These are phyloP conservation scores for Boletus subluridellus DNA, from an alignment of 1,284 basidiomycete genomes.

Conservation along the genomic window DNA sequence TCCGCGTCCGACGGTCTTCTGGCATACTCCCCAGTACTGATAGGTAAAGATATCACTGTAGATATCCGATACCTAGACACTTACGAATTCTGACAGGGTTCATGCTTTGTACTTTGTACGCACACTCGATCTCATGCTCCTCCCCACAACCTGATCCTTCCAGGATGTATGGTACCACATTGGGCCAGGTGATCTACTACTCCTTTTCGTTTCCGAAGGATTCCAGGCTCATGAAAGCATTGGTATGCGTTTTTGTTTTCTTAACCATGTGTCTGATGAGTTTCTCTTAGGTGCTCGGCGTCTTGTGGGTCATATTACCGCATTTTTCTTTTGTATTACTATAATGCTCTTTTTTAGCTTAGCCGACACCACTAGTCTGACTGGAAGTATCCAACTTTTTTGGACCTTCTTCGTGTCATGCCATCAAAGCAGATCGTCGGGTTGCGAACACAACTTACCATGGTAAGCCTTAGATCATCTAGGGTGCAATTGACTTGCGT, in stretches of 20 bases:
- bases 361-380: background rate
- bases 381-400: background rate
- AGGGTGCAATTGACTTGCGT: background rate
- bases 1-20: too few relatives aligned
- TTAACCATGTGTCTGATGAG: background rate
- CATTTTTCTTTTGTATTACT: background rate
- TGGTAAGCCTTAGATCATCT: background rate
- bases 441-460: background rate
- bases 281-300: background rate
- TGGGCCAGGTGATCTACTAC: too few relatives aligned
- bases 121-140: too few relatives aligned
- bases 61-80: too few relatives aligned
- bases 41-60: too few relatives aligned
- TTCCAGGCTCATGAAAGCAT: too few relatives aligned
- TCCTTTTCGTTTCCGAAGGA: too few relatives aligned
- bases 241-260: background rate
- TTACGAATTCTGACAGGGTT: too few relatives aligned
- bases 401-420: background rate
- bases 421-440: background rate
- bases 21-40: too few relatives aligned
- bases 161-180: too few relatives aligned
- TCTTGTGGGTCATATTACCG: background rate
- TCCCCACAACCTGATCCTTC: too few relatives aligned
- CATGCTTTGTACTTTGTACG: too few relatives aligned
- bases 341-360: background rate